Evolutionary conservation across 768 basidiomycete species (phyloP).

Genomic region (Mycena vulgaris): DNA sequence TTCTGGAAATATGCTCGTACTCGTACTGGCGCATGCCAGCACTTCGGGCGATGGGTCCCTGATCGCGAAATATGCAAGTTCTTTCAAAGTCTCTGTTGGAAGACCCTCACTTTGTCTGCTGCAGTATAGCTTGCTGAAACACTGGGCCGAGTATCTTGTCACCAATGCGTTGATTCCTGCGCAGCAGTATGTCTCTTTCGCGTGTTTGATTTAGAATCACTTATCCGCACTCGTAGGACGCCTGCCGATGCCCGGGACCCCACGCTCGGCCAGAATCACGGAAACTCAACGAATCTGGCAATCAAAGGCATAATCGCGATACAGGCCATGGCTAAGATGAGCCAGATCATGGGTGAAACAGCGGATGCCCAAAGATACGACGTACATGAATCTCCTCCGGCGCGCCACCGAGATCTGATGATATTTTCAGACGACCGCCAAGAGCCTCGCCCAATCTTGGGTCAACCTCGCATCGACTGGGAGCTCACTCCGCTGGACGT

Average conservation of each 20-base stretch:
- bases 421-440: not conserved
- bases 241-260: conserved; percentile 22
- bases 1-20: conserved; percentile 73
- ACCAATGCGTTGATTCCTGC: conserved; percentile 54
- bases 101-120: not conserved
- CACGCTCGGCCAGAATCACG: conserved; percentile 40
- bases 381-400: conserved; percentile 22
- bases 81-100: not conserved
- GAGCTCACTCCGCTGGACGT: conserved; percentile 39
- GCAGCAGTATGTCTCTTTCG: conserved; percentile 53
- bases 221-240: not conserved
- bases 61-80: conserved; percentile 54
- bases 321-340: conserved; percentile 69
- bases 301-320: conserved; percentile 73
- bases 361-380: conserved; percentile 47
- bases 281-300: conserved; percentile 69
- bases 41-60: conserved; percentile 54
- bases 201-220: conserved; percentile 12
- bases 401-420: not conserved
- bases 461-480: conserved; percentile 24
- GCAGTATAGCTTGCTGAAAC: conserved; percentile 61
- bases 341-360: conserved; percentile 48
- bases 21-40: conserved; percentile 59
- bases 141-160: conserved; percentile 68
- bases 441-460: conserved; percentile 21